Base-by-base conservation (phyloP, 1,284 basidiomycete genomes). In the Cryptococcus floricola region DNA sequence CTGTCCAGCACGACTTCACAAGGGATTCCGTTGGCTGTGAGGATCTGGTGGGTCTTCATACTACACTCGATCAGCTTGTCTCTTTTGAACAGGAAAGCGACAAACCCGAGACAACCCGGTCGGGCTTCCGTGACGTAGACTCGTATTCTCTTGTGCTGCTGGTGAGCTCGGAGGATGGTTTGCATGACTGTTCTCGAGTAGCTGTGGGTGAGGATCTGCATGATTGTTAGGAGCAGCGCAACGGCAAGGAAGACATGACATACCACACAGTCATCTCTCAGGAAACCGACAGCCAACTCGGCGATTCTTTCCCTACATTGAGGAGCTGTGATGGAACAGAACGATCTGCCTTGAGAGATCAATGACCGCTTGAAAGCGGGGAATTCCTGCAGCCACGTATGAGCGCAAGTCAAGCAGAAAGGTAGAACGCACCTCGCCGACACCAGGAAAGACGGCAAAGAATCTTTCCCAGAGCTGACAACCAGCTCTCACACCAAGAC, bases 131-230 rank as follows among this genome's bases (percentile, higher is more conserved):
- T 97, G 53, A 99, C 96, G 74, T 93, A 98, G 44, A 98, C 95
- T 68, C 88, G 90, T 77, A 98, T 92, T 54, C 93, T 83, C 79
- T 97, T 98, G 71, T 86, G 85, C 61, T 79, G 77, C 70, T 87
- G 83, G 75, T 95, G 88, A 7, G 94, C 93, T 60, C 86, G 83
- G 50, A 98, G 82, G 50, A 99, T 82, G 18, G 94, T 88, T 76
- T 92, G 87, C 81, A 96, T 89, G 48, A 99, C 95, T 27, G 98
- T 94, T 65, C 96, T 82, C 44, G 96, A 98, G 79, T 93, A 91
- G 23, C 89, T 91, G 77, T 98, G 95, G 4, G 92, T 97, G 58
- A 98, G 82, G 69, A 97, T 93, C 90, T 93, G 31, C n/a, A 28
- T 37, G n/a, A 23, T 42, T 34, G 46, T 44, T 16, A 45, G 51